Evolutionary conservation across 345 rosid genomes (phyloP), one percentile per base, ranked within the genome.

Genomic region (Eucalyptus lansdowneana): DNA sequence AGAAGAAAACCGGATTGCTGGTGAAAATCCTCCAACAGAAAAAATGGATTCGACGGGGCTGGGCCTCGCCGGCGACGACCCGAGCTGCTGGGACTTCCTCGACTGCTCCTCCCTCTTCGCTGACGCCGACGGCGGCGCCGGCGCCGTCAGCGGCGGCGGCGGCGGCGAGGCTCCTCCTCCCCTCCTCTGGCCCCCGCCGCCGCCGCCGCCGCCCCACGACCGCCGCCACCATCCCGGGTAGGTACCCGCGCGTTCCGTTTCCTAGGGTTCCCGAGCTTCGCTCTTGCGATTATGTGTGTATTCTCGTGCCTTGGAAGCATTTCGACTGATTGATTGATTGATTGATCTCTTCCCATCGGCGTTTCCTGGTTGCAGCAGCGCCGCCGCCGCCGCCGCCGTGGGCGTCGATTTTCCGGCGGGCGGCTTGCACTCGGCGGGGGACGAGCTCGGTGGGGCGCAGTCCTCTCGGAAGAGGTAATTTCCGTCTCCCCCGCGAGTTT

Each of bases 401-500:
- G 90, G 62, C n/a, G 69, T 76, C 81, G 93, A 91, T 47, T 92
- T 94, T 69, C 90, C 94, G 86, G 91, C 92, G 50, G 86, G 87
- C 91, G 93, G 90, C 51, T 83, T 47, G 88, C 88, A 89, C 53
- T 89, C 90, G 86, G 93, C 87, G 72, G 91, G 92, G 80, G 90
- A 89, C 6, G 94, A 91, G 45, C 86, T 69, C 83, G 29, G 86
- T 6, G 94, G 93, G 51, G 91, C 86, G 12, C 94, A 93, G 62
- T 91, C 88, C 67, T 27, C 93, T 6, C 89, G 94, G 37, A 95
- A 95, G 92, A 94, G 95, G 96, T 95, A 87, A 24, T 54, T 56
- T 9, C 9, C 69, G 69, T 87, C 44, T 76, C 29, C 21, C 21
- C 15, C 3, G 50, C 11, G 88, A 14, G 27, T 37, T 37, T 40